Conservation (phyloP, 345 rosid species). For the Salix brachista region DNA sequence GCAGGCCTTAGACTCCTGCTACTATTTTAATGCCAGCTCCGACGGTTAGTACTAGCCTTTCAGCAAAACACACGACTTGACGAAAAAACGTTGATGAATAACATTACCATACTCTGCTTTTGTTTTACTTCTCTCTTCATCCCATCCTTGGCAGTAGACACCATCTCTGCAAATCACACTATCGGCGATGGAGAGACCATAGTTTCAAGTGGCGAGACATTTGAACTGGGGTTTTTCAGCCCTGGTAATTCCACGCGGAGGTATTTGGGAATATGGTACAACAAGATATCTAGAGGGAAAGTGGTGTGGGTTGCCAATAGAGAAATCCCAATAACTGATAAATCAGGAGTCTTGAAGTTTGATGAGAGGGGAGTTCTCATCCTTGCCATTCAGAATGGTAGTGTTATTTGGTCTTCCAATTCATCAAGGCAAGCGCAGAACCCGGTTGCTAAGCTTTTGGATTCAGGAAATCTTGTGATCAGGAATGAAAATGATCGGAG, state of each 20-base stretch:
- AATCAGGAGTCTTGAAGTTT: neutral
- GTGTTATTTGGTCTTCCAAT: slow-evolving; percentile 22
- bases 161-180: slow-evolving; percentile 10
- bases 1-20: too few species aligned
- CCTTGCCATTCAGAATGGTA: neutral
- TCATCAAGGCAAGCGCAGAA: neutral
- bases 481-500: neutral
- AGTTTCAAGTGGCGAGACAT: slow-evolving; percentile 23
- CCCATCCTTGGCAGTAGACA: slow-evolving; percentile 5
- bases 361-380: slow-evolving; percentile 11
- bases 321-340: neutral
- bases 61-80: too few species aligned
- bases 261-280: slow-evolving; percentile 16
- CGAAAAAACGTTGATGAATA: neutral
- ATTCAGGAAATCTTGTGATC: slow-evolving; percentile 21
- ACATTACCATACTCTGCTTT: neutral
- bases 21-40: too few species aligned
- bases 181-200: slow-evolving; percentile 26
- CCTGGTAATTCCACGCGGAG: neutral
- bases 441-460: too few species aligned
- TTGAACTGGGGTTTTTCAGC: slow-evolving; percentile 36
- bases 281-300: neutral
- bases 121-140: neutral
- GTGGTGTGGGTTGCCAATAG: slow-evolving; percentile 27
- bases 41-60: neutral